Conservation (phyloP, 257 asterid species). For the Handroanthus guayacan region DNA sequence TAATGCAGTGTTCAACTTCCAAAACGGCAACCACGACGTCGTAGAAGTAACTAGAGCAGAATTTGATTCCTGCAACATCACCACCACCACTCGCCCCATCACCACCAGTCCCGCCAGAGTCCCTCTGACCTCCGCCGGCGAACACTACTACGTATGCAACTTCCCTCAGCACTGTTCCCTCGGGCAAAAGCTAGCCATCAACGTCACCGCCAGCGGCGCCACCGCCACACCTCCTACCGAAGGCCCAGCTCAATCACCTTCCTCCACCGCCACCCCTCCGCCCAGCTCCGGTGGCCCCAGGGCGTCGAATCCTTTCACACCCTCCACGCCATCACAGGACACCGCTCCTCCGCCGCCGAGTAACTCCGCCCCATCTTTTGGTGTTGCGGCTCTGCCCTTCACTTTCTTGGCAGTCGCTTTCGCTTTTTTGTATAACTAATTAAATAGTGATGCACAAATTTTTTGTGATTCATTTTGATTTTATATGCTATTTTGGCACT, state of each 20-base stretch:
- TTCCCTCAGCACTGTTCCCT: slow-evolving; percentile 58
- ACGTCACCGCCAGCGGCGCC: slow-evolving; percentile 50
- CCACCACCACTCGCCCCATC: slow-evolving; percentile 39
- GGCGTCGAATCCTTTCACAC: slow-evolving; percentile 30
- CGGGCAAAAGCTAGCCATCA: slow-evolving; percentile 73
- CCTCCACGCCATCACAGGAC: slow-evolving; percentile 38
- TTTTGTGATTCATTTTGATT: slow-evolving; percentile 31
- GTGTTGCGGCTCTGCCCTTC: slow-evolving; percentile 54
- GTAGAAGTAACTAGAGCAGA: slow-evolving; percentile 49
- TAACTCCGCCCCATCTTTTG: slow-evolving; percentile 56
- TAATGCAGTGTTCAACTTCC: slow-evolving; percentile 75
- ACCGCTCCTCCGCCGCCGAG: slow-evolving; percentile 54
- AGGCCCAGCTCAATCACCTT: slow-evolving; percentile 19
- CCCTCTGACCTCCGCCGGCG: slow-evolving; percentile 58
- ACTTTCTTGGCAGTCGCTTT: slow-evolving; percentile 67
- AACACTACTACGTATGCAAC: slow-evolving; percentile 74
- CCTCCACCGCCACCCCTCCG: slow-evolving; percentile 40
- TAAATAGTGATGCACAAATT: slow-evolving; percentile 4
- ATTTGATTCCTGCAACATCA: slow-evolving; percentile 61
- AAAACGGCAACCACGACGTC: slow-evolving; percentile 60
- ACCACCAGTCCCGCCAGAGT: slow-evolving; percentile 66
- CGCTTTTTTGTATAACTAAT: slow-evolving; percentile 53
- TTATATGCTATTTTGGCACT: slow-evolving; percentile 26
- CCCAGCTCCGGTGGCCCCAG: slow-evolving; percentile 37
- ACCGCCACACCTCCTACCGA: slow-evolving; percentile 38